Base-by-base conservation (phyloP, 2,329 filamentous ascomycete genomes). In the Blumeria hordei region DNA sequence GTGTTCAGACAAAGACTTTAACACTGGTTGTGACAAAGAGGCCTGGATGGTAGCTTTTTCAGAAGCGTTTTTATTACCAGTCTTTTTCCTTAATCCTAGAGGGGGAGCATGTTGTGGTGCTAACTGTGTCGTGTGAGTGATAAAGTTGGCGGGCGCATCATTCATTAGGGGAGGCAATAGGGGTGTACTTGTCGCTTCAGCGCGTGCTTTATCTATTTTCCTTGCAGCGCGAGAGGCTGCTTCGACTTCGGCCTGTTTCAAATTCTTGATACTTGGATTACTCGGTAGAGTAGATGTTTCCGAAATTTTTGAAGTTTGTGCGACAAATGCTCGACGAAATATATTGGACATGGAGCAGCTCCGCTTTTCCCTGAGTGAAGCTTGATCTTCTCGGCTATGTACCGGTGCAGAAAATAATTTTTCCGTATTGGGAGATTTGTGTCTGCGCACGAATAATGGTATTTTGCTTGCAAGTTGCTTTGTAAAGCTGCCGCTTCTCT, bases 61-160 rank as follows among this genome's bases (percentile, higher is more conserved):
- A 28, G 2, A 28, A 28, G 2, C 21, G 21, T 2, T 28, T 28
- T 28, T 28, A 28, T 28, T 28, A 28, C 21, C 21, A 28, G 21
- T 28, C 21, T 28, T 28, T 28, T 28, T 28, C 21, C 21, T 28
- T 16, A 47, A 54, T 53, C 73, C 72, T 12, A 71, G 67, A 14
- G 72, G 72, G 0, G 80, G 83, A 0, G 88, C 88, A 0, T 87
- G 93, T 67, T 93, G 86, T 32, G 94, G 71, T n/a, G 88, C 87
- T 7, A 87, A 93, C 57, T 85, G 76, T 35, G 82, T 72, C 1
- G 75, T 74, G 0, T 78, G 74, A 44, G 77, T 70, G 39, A 70
- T 64, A n/a, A 63, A 62, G 41, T 69, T 66, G 11, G 67, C 66
- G n/a, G 67, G 67, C 7, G 65, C 68, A 47, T 71, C 68, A 36